Evolutionary conservation across 495 filamentous ascomycete species (phyloP).

Genomic region (Xylaria acuta): DNA sequence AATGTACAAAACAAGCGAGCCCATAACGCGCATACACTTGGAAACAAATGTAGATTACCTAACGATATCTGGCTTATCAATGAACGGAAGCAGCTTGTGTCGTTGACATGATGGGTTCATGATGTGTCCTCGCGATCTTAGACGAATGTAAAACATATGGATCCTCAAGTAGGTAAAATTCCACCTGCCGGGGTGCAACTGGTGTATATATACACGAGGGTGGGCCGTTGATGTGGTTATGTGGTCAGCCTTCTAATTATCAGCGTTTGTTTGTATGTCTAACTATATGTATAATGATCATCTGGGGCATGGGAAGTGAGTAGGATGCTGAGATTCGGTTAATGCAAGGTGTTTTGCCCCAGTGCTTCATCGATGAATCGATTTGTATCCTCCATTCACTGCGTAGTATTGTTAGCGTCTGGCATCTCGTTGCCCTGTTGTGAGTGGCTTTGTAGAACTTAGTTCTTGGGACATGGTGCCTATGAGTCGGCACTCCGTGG

Average conservation of each 20-base stretch:
- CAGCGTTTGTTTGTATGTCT: neutral
- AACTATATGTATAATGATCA: neutral
- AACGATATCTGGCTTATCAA: constrained; percentile 17
- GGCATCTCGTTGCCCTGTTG: no score
- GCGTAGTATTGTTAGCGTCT: no score
- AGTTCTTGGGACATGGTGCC: no score
- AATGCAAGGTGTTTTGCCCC: no score
- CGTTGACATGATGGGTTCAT: neutral
- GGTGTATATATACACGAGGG: neutral
- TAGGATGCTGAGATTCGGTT: no score
- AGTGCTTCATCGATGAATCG: no score
- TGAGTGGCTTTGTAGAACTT: no score
- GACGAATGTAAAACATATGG: neutral
- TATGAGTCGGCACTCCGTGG: no score
- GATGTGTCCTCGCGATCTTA: neutral
- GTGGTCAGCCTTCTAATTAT: neutral
- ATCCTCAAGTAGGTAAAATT: neutral
- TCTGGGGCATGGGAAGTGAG: neutral
- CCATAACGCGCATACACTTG: constrained; percentile 21
- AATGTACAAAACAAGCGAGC: constrained; percentile 28
- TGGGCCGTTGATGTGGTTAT: neutral
- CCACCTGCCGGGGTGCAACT: neutral
- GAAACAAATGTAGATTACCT: constrained; percentile 27
- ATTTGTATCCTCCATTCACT: no score
- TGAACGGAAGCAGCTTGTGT: neutral